Evolutionary conservation across 2,329 filamentous ascomycete genomes (phyloP), one percentile per base, ranked within the genome.

Genomic region (Calonectria pseudoreteaudii): DNA sequence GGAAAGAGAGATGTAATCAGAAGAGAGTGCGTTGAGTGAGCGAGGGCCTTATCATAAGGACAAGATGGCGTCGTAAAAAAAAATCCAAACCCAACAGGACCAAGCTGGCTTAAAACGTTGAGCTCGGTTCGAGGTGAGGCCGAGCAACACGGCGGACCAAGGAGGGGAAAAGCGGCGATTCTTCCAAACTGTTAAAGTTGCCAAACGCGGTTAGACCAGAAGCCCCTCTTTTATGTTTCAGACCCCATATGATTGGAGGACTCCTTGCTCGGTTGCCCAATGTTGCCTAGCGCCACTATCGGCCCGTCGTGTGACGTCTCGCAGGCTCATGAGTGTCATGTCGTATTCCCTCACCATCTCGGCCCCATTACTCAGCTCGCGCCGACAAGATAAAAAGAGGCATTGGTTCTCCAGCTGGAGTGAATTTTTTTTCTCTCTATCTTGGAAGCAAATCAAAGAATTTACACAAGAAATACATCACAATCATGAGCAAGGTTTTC

Each of bases 141-240:
- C 18, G 49, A 30, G 41, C 23, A 38, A 16, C 23, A 41, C 5
- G 26, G 56, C 38, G 56, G 56, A 13, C 44, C 44, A 38, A 31
- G 50, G 50, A 62, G 56, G 56, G 38, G 56, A 62, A 62, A 62
- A 28, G 23, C 56, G 56, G 56, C 56, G 34, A 41, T 62, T 62
- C 56, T 62, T 62, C 56, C 56, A 62, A 62, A 62, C 56, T 62
- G 56, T 62, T 62, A 62, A 62, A 62, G 56, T 62, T 62, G 56
- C 56, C 56, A 41, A 62, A 62, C 13, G 8, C 4, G 16, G 56
- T 41, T 62, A 62, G 56, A 41, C 23, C 56, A 23, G 4, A 11
- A 20, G 26, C 34, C 34, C 56, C 56, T 41, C 56, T 26, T 41
- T 36, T 41, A 16, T 1, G n/a, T 16, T 14, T 1, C 16, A 0